These are phyloP conservation scores for Yamadazyma diospyri DNA, from an alignment of 1,139 yeast species.

Conservation along the genomic window DNA sequence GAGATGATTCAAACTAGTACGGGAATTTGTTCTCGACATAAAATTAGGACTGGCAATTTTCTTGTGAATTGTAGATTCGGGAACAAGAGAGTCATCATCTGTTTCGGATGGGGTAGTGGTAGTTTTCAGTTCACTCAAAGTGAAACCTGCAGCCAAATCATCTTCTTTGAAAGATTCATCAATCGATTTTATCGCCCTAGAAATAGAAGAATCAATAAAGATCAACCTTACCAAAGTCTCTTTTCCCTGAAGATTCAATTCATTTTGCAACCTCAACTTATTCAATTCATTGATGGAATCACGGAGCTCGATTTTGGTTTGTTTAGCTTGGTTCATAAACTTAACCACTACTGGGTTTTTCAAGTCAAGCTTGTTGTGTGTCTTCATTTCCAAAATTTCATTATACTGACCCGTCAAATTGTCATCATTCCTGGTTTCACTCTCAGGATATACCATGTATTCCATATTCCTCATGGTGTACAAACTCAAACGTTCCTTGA, in stretches of 20 bases:
- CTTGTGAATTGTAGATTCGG: no score
- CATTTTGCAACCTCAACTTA: constrained; percentile 49
- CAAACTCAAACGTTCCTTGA: constrained; percentile 59
- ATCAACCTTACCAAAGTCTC: constrained; percentile 68
- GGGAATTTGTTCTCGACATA: constrained; percentile 34
- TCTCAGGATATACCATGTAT: constrained; percentile 22
- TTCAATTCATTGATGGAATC: constrained; percentile 56
- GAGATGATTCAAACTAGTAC: constrained; percentile 31
- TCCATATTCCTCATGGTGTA: constrained; percentile 75
- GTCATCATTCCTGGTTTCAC: constrained; percentile 8
- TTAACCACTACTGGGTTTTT: constrained; percentile 27
- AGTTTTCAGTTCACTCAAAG: constrained; percentile 12
- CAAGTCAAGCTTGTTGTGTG: constrained; percentile 27
- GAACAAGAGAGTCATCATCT: constrained; percentile 1
- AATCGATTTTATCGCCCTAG: constrained; percentile 58
- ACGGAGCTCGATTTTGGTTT: constrained; percentile 45
- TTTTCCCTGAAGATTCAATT: constrained; percentile 63
- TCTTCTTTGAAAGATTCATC: constrained; percentile 31
- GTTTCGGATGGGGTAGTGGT: constrained; percentile 2
- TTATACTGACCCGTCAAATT: constrained; percentile 39
- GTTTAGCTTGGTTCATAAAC: constrained; percentile 43
- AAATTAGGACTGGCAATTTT: constrained; percentile 18
- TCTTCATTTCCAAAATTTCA: constrained; percentile 27
- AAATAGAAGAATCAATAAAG: constrained; percentile 65
- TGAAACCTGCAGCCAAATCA: constrained; percentile 11